A percentile compares a stretch with the other conserved stretches of the same genome.
Evolutionary conservation across 2,329 filamentous ascomycete genomes (phyloP).

Genomic region (Ascochyta fabae): DNA sequence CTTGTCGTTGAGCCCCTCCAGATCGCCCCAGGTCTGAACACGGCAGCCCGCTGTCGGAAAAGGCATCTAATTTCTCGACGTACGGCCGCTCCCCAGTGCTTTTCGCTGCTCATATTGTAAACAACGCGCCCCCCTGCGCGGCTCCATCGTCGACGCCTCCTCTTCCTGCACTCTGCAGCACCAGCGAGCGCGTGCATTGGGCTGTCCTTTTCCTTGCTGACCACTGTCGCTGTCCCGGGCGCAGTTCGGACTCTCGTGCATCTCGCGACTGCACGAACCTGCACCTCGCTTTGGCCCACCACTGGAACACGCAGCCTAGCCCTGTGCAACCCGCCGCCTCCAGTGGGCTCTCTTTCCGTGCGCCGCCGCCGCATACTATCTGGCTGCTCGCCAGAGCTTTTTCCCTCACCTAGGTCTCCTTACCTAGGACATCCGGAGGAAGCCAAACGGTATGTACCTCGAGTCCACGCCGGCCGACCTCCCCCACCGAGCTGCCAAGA

Average conservation of each 20-base stretch:
- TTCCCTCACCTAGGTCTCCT: conserved; percentile 39
- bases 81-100: conserved; percentile 11
- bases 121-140: conserved; percentile 18
- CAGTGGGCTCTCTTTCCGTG: conserved; percentile 40
- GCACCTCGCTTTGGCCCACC: conserved; percentile 35
- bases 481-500: conserved; percentile 25
- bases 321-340: conserved; percentile 21
- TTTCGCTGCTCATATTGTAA: conserved; percentile 12
- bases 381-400: conserved; percentile 29
- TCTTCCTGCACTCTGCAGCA: conserved; percentile 28
- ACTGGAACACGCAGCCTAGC: conserved; percentile 17
- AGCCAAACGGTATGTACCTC: conserved; percentile 17
- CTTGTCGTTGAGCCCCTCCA: conserved; percentile 27
- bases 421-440: conserved; percentile 38
- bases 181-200: conserved; percentile 31
- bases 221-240: conserved; percentile 31
- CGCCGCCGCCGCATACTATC: conserved; percentile 46
- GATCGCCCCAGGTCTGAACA: conserved; percentile 26
- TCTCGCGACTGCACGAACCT: conserved; percentile 18
- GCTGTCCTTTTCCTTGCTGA: conserved; percentile 22
- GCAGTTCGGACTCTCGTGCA: conserved; percentile 23
- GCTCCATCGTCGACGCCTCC: conserved; percentile 22
- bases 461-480: conserved; percentile 5
- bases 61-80: conserved; percentile 40
- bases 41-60: conserved; percentile 30